Base-by-base conservation (phyloP, 1,284 basidiomycete genomes). In the Retiboletus flavoniger region DNA sequence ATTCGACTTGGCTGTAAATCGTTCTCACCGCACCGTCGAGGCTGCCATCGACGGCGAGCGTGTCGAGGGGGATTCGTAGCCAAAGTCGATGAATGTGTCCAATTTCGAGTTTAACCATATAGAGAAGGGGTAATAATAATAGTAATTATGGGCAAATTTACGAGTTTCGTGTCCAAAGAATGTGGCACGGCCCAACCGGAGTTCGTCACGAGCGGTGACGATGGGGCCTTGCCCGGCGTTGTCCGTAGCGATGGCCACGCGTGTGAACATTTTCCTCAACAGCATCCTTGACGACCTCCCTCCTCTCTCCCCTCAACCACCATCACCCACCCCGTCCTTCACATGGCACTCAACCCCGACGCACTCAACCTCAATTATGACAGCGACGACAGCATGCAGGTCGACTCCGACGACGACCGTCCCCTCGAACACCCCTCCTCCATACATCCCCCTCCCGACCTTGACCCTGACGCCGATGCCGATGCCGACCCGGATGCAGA, bases 241-340 rank as follows among this genome's bases (percentile, higher is more conserved):
- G 81, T 80, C 82, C 82, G 82, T 83, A 81, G 80, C 82, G 81
- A 83, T 80, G 75, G 80, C 77, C 79, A 78, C 74, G 81, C 82
- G 81, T 83, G 82, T 76, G 81, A 83, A 79, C 80, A 78, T 80
- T 72, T 77, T 76, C 74, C 80, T 81, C 82, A 83, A 79, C 80
- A 79, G 77, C 71, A 77, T 78, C 74, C 80, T 81, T 81, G 80
- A 78, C 79, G 79, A 80, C 73, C 74, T 81, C 60, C 65, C 61
- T 61, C 65, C 62, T 63, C 58, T 62, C 60, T 62, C 64, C 67
- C 62, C 68, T 65, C 65, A 64, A 64, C 63, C 62, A 66, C 68
- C 61, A 62, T 61, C 65, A 50, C 59, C 60, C 61, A 59, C 64
- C 65, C 66, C 69, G 61, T 59, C 51, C 60, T 14, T 55, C 55